These are phyloP conservation scores for Syncephalastrum monosporum DNA, from an alignment of 371 early-diverging fungal species.

Conservation along the genomic window DNA sequence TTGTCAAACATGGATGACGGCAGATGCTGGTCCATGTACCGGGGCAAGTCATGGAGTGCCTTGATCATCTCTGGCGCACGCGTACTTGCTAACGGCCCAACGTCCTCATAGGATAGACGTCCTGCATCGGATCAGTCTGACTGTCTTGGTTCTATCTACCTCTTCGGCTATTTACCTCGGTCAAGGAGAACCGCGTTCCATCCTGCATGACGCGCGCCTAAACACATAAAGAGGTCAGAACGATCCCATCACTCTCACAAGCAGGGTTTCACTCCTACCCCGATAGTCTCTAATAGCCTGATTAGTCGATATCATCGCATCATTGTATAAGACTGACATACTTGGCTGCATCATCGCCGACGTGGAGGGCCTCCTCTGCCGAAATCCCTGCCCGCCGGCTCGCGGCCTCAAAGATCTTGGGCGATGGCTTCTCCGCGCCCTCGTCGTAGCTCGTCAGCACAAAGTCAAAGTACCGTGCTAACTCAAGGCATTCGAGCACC, in stretches of 20 bases:
- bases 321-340: not conserved
- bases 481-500: slow-evolving; percentile 14
- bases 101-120: too few species aligned
- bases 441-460: slow-evolving; percentile 18
- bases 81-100: too few species aligned
- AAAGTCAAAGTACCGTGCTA: slow-evolving; percentile 19
- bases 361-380: slow-evolving; percentile 16
- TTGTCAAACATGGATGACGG: too few species aligned
- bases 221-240: not conserved
- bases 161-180: slow-evolving; percentile 2
- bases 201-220: slow-evolving; percentile 14
- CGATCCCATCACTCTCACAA: not conserved
- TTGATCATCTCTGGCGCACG: too few species aligned
- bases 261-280: slow-evolving; percentile 1
- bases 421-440: slow-evolving; percentile 18
- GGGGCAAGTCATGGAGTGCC: too few species aligned
- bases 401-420: slow-evolving; percentile 20
- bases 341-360: slow-evolving; percentile 20
- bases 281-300: slow-evolving; percentile 5
- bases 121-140: too few species aligned
- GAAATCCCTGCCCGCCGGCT: not conserved
- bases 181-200: slow-evolving; percentile 13
- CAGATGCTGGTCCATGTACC: too few species aligned
- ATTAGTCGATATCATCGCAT: not conserved
- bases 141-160: too few species aligned